Conservation (phyloP, 768 basidiomycete genomes). For the Mycena latifolia region DNA sequence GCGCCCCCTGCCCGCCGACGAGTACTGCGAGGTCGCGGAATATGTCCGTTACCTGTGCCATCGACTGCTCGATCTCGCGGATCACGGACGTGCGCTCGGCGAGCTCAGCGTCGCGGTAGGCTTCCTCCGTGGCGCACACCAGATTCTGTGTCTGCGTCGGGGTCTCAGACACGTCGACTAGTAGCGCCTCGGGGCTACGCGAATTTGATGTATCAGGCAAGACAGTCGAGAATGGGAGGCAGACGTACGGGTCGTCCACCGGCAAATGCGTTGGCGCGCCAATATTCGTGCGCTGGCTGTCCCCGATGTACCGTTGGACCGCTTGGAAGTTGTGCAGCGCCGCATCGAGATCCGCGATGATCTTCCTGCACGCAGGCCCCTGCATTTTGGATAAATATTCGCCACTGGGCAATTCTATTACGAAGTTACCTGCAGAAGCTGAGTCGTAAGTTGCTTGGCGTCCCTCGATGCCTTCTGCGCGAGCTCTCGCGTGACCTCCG, state of each 20-base stretch:
- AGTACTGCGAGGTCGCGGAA: background rate
- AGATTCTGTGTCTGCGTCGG: background rate
- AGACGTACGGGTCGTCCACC: background rate
- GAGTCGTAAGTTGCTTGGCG: background rate
- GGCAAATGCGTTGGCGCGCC: background rate
- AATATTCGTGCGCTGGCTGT: background rate
- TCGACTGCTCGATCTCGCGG: background rate
- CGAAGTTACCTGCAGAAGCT: background rate
- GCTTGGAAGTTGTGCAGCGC: conserved; percentile 13
- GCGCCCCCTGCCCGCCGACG: conserved; percentile 1
- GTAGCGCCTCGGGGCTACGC: background rate
- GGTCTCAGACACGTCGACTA: background rate
- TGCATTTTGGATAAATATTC: too few relatives aligned
- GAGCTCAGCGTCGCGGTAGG: conserved; percentile 13
- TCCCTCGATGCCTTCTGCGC: conserved; percentile 2
- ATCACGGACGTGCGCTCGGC: background rate
- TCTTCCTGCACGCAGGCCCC: background rate
- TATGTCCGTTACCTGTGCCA: background rate
- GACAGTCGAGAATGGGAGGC: background rate
- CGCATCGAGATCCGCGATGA: conserved; percentile 8
- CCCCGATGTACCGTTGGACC: conserved; percentile 1
- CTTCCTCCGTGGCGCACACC: conserved; percentile 5
- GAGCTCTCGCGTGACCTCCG: conserved; percentile 6
- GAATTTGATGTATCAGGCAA: background rate
- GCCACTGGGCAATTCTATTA: background rate